Evolutionary conservation across 2,329 filamentous ascomycete genomes (phyloP).

Genomic region (Aspergillus hiratsukae): DNA sequence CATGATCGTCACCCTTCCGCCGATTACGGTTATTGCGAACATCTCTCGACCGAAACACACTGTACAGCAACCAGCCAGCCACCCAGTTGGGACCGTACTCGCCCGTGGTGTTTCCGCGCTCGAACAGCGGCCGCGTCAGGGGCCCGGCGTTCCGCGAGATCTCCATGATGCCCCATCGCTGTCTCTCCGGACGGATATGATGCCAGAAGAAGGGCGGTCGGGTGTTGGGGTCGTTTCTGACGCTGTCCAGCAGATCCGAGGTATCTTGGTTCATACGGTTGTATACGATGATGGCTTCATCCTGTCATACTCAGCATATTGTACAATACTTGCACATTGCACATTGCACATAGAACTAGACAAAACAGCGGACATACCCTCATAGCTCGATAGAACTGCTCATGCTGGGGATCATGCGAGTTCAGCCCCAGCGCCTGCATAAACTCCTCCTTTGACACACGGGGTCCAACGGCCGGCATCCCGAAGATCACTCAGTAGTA

Average conservation of each 20-base stretch:
- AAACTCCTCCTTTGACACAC: slow-evolving; percentile 45
- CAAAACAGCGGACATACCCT: slow-evolving; percentile 28
- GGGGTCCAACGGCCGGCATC: slow-evolving; percentile 38
- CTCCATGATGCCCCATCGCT: slow-evolving; percentile 39
- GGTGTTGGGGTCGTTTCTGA: slow-evolving; percentile 33
- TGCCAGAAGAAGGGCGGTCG: slow-evolving; percentile 45
- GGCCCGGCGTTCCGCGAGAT: slow-evolving; percentile 40
- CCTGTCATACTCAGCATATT: slow-evolving; percentile 22
- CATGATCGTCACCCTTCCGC: slow-evolving; percentile 30
- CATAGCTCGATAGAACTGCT: slow-evolving; percentile 44
- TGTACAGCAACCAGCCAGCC: slow-evolving; percentile 44
- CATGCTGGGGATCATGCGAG: slow-evolving; percentile 39
- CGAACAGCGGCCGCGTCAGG: slow-evolving; percentile 36
- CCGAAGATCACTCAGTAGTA: not conserved
- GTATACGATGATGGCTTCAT: slow-evolving; percentile 43
- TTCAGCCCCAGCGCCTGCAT: slow-evolving; percentile 42
- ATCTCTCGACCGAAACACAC: slow-evolving; percentile 45
- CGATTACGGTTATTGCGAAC: slow-evolving; percentile 45
- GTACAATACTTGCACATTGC: not conserved
- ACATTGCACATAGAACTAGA: not conserved
- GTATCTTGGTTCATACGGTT: slow-evolving; percentile 39
- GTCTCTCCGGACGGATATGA: slow-evolving; percentile 41
- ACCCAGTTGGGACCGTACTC: slow-evolving; percentile 47
- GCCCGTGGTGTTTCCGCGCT: slow-evolving; percentile 37
- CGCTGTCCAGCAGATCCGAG: slow-evolving; percentile 37